These are phyloP conservation scores for Scopulariopsis brevicaulis DNA, from an alignment of 2,329 filamentous ascomycete genomes.

Conservation along the genomic window DNA sequence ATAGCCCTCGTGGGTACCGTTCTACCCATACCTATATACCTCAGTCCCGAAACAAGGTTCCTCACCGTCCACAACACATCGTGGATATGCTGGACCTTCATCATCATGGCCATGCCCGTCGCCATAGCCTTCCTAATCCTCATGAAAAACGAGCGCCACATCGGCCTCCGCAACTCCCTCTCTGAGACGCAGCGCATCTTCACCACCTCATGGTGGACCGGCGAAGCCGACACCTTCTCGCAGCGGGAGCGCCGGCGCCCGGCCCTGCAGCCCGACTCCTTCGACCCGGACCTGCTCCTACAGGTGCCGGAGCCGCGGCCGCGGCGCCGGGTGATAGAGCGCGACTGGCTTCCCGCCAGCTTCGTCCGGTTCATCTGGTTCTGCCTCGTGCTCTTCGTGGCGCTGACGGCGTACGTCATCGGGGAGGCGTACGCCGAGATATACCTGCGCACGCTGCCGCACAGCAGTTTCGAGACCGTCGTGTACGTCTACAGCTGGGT, in stretches of 20 bases:
- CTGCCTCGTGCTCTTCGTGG: slow-evolving; percentile 50
- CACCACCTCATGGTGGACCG: slow-evolving; percentile 54
- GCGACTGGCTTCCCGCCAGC: slow-evolving; percentile 51
- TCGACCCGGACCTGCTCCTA: slow-evolving; percentile 7
- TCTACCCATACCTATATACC: slow-evolving; percentile 48
- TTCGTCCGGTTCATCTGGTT: slow-evolving; percentile 63
- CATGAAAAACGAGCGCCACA: slow-evolving; percentile 51
- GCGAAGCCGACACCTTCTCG: slow-evolving; percentile 37
- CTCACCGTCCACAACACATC: slow-evolving; percentile 52
- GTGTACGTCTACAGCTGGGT: slow-evolving; percentile 64
- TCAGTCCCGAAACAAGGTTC: slow-evolving; percentile 37
- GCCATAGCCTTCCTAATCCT: slow-evolving; percentile 53
- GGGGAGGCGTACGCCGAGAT: slow-evolving; percentile 61
- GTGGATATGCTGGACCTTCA: slow-evolving; percentile 60
- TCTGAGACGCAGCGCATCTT: slow-evolving; percentile 59
- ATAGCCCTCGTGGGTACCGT: slow-evolving; percentile 50
- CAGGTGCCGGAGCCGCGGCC: slow-evolving; percentile 9
- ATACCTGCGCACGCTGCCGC: slow-evolving; percentile 54
- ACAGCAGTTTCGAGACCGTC: slow-evolving; percentile 54
- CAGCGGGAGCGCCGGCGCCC: slow-evolving; percentile 29
- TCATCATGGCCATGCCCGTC: slow-evolving; percentile 60
- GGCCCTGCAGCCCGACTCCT: slow-evolving; percentile 5
- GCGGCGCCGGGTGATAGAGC: slow-evolving; percentile 23
- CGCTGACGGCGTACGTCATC: slow-evolving; percentile 53
- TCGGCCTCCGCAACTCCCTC: slow-evolving; percentile 46